Percentiles rank a stretch among this genome's conserved stretches.
Conservation (phyloP, 2,329 filamentous ascomycete species). For the Pseudogymnoascus destructans region DNA sequence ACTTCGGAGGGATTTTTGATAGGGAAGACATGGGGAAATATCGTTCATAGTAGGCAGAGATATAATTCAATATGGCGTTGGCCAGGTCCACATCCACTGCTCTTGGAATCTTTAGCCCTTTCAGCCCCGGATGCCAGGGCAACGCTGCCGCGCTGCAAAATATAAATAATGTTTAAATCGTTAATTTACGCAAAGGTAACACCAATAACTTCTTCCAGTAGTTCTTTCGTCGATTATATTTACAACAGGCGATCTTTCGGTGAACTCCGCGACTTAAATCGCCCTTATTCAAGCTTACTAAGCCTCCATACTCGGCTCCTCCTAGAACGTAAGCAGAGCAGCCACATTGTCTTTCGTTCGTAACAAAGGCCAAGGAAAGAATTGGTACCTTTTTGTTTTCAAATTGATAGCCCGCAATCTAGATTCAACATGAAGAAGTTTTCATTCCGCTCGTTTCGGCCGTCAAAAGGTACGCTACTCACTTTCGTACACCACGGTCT, state of each 20-base stretch:
- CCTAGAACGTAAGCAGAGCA: background rate
- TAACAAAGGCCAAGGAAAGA: background rate
- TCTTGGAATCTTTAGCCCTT: background rate
- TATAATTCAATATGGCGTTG: slow-evolving; percentile 1
- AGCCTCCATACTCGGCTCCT: background rate
- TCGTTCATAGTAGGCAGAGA: background rate
- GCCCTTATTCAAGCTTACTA: background rate
- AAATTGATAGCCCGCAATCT: background rate
- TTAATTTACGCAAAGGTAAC: background rate
- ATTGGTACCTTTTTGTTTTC: background rate
- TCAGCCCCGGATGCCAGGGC: background rate
- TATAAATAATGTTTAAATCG: background rate
- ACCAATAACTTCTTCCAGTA: background rate
- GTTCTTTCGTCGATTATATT: background rate
- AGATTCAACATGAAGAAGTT: slow-evolving; percentile 3
- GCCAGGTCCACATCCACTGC: background rate
- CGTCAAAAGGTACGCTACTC: background rate
- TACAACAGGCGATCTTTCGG: background rate
- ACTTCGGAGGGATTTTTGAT: background rate
- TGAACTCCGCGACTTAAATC: background rate
- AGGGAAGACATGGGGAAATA: background rate
- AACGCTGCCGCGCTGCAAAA: background rate
- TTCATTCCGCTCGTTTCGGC: background rate
- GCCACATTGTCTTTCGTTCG: background rate
- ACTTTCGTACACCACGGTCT: background rate